phyloP scores from a whole-genome alignment of 2,329 filamentous ascomycete species.

The Fusarium praegraminearum region DNA sequence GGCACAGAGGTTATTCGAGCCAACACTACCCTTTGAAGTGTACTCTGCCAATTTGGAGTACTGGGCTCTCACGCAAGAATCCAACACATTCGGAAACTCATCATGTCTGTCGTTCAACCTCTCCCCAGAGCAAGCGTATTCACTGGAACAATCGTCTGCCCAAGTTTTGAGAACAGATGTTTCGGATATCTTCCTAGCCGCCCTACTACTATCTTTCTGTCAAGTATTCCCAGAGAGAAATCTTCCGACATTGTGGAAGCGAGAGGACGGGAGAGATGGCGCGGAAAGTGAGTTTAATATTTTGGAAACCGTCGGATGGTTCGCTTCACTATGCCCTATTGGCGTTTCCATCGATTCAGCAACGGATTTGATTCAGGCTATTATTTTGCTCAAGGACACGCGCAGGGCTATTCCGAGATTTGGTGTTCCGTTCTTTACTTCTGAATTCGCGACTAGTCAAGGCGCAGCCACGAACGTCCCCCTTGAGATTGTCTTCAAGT shows the following conservation, averaged over 20 bases:
- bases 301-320: slow-evolving; percentile 70
- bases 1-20: slow-evolving; percentile 46
- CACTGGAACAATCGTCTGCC: slow-evolving; percentile 59
- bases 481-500: slow-evolving; percentile 70
- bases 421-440: slow-evolving; percentile 64
- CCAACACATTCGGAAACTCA: slow-evolving; percentile 62
- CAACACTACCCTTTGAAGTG: slow-evolving; percentile 56
- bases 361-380: slow-evolving; percentile 63
- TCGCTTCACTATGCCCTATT: slow-evolving; percentile 68
- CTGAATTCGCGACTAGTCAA: slow-evolving; percentile 55
- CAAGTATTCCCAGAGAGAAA: slow-evolving; percentile 65
- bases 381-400: slow-evolving; percentile 66
- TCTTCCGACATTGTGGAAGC: slow-evolving; percentile 66
- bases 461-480: slow-evolving; percentile 57
- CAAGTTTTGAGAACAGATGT: slow-evolving; percentile 63
- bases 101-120: slow-evolving; percentile 58
- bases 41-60: slow-evolving; percentile 58
- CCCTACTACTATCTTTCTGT: slow-evolving; percentile 66
- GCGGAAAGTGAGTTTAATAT: slow-evolving; percentile 63
- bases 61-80: slow-evolving; percentile 59
- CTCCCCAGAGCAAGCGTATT: slow-evolving; percentile 56
- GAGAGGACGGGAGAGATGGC: slow-evolving; percentile 62
- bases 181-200: slow-evolving; percentile 66
- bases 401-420: slow-evolving; percentile 59
- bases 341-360: slow-evolving; percentile 57